Evolutionary conservation across 345 rosid genomes (phyloP).

Genomic region (Euphorbia tirucalli): DNA sequence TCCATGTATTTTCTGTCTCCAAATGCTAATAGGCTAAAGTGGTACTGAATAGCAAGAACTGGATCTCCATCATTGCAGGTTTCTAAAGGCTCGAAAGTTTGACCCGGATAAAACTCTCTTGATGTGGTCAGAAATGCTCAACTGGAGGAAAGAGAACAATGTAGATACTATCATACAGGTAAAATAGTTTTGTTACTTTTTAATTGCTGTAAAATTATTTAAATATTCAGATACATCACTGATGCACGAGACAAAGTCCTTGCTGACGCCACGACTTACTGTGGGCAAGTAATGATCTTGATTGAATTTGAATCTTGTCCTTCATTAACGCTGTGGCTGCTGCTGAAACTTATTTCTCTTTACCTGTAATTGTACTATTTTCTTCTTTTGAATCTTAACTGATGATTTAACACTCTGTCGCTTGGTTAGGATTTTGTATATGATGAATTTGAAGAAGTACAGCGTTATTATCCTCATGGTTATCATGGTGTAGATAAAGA

Average conservation of each 20-base stretch:
- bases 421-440: constrained; percentile 74
- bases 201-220: neutral
- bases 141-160: constrained; percentile 78
- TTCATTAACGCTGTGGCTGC: neutral
- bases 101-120: constrained; percentile 69
- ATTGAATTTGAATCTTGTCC: constrained; percentile 5
- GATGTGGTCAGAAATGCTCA: constrained; percentile 96
- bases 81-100: constrained; percentile 84
- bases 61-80: constrained; percentile 42
- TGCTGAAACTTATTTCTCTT: constrained; percentile 4
- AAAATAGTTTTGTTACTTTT: constrained; percentile 17
- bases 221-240: neutral
- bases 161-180: constrained; percentile 83
- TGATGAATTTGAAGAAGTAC: constrained; percentile 78
- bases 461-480: constrained; percentile 84
- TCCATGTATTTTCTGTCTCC: neutral
- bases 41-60: constrained; percentile 2
- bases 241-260: constrained; percentile 16
- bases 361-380: neutral
- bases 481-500: constrained; percentile 93
- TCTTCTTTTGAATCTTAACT: constrained; percentile 4
- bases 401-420: constrained; percentile 11
- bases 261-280: constrained; percentile 7
- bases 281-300: neutral
- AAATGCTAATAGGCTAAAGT: neutral